A percentile compares a stretch with the other conserved stretches of the same genome.
phyloP scores from a whole-genome alignment of 345 rosid species.

The Carallia brachiata region DNA sequence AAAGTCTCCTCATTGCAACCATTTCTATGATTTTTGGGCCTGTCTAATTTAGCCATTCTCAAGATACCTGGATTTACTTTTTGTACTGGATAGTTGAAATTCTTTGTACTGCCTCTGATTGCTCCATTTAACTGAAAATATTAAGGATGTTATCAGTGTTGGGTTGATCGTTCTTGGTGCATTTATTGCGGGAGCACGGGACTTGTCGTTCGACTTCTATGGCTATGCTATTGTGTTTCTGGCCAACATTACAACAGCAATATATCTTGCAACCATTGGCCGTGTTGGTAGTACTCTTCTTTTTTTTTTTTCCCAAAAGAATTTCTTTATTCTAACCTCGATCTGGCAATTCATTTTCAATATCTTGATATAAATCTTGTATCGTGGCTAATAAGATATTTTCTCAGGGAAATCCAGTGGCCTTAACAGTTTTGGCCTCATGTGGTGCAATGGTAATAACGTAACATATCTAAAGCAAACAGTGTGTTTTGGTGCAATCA shows the following conservation, averaged over 20 bases:
- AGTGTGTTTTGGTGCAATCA: neutral
- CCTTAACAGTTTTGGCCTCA: constrained; percentile 95
- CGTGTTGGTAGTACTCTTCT: constrained; percentile 62
- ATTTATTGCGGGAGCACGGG: constrained; percentile 93
- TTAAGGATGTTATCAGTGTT: constrained; percentile 72
- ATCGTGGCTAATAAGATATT: constrained; percentile 7
- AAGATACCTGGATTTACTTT: neutral
- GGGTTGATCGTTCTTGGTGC: constrained; percentile 89
- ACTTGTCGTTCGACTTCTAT: constrained; percentile 86
- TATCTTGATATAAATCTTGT: constrained; percentile 17
- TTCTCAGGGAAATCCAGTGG: constrained; percentile 90
- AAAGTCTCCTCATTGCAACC: neutral
- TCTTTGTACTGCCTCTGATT: constrained; percentile 32
- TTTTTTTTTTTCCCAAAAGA: neutral
- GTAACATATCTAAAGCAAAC: neutral
- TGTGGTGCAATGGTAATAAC: constrained; percentile 98
- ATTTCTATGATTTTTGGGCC: too few species aligned
- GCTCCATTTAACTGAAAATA: constrained; percentile 41
- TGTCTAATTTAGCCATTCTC: neutral
- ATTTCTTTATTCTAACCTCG: neutral
- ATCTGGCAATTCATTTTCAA: constrained; percentile 4
- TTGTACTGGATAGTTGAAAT: constrained; percentile 7
- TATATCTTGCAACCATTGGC: constrained; percentile 85
- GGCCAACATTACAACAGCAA: constrained; percentile 86
- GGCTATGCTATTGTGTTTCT: constrained; percentile 86